Evolutionary conservation across 345 rosid species (phyloP).

Genomic region (Sonneratia alba): DNA sequence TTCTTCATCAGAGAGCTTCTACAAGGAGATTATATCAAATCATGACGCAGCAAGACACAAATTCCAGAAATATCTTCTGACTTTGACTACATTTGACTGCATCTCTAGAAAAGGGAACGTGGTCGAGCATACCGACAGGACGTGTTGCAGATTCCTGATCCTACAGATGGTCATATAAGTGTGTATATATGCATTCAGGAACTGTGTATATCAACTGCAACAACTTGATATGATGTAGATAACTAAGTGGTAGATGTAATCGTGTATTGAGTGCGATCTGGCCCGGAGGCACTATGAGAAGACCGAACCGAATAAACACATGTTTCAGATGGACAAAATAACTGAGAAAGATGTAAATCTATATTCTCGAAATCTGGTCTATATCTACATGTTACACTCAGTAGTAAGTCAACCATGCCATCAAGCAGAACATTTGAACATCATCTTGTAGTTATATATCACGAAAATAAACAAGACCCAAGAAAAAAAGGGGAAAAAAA

Average conservation of each 20-base stretch:
- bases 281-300: no score
- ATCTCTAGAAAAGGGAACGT: background rate
- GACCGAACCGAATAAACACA: no score
- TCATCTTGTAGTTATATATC: slow-evolving; percentile 1
- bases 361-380: slow-evolving; percentile 20
- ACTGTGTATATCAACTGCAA: no score
- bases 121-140: no score
- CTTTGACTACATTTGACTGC: slow-evolving; percentile 1
- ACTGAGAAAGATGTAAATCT: slow-evolving; percentile 7
- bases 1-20: background rate
- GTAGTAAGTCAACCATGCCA: slow-evolving; percentile 27
- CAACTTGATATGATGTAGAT: no score
- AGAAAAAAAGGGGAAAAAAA: background rate
- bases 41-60: background rate
- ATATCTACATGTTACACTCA: slow-evolving; percentile 36
- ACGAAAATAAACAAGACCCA: slow-evolving; percentile 1
- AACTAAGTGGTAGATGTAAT: no score
- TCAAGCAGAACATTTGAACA: slow-evolving; percentile 26
- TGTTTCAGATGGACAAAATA: background rate
- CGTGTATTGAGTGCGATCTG: no score
- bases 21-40: background rate
- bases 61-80: background rate
- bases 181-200: no score
- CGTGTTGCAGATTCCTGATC: no score
- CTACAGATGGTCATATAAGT: background rate